Evolutionary conservation across 129 eudicot species (phyloP), one percentile per base, ranked within the genome.

Genomic region (Artemisia annua): DNA sequence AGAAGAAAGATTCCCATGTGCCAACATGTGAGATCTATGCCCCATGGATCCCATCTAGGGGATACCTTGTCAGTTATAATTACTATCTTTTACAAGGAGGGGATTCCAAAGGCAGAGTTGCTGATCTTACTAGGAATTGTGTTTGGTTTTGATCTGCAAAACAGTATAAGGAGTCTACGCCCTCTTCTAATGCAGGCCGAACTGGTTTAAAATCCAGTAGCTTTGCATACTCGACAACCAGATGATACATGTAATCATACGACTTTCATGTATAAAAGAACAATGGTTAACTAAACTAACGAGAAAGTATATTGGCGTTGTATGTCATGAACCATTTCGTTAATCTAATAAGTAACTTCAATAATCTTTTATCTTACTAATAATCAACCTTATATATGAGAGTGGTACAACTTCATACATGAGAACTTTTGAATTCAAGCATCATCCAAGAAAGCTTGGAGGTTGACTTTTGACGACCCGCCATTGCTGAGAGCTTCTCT

Each of bases 241-340:
- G 80, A 77, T 92, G 96, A 67, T 48, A 87, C 91, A 92, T 92
- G 82, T 89, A 86, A 66, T 92, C 94, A 4, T 30, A 4, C 35
- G 6, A 30, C 35, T 30, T 30, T 30, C 35, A 30, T 30, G 35
- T 30, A 30, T 28, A 28, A 28, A 28, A 28, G 32, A 28, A 28
- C 32, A 28, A 28, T 28, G 32, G 32, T 28, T 28, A 28, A 2
- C 32, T 28, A 28, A 28, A 28, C 32, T 28, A 28, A 3, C 4
- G 32, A 28, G 32, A 28, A 28, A 28, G 32, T 26, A 26, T 28
- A 4, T 28, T 28, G 32, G 32, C 5, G 32, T 28, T 28, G 32
- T 28, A 28, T 28, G 32, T 28, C 32, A 28, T 28, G 32, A 28
- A 28, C 35, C 35, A 30, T 30, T 30, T 30, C 35, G 35, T 30